Evolutionary conservation across 2,329 filamentous ascomycete genomes (phyloP).

Genomic region (Aspergillus bombycis): DNA sequence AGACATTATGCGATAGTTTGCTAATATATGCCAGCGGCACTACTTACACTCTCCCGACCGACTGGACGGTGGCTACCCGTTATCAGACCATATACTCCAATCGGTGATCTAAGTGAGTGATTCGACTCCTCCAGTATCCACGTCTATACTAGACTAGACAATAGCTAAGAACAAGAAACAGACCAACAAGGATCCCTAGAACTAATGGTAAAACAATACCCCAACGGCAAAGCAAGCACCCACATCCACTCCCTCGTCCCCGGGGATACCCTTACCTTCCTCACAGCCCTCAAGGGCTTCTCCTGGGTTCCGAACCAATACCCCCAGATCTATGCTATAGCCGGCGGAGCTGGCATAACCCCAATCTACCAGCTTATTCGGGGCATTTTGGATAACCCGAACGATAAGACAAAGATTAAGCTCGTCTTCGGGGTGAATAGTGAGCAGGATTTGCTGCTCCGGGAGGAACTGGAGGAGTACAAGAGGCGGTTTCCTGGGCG

Average conservation of each 20-base stretch:
- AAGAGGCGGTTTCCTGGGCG: slow-evolving; percentile 56
- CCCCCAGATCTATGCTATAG: slow-evolving; percentile 65
- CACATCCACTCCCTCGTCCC: slow-evolving; percentile 69
- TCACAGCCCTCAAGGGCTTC: slow-evolving; percentile 58
- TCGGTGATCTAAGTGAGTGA: slow-evolving; percentile 54
- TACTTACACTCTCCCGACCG: slow-evolving; percentile 65
- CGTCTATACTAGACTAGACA: not conserved
- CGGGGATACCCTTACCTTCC: slow-evolving; percentile 64
- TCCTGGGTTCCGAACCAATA: slow-evolving; percentile 54
- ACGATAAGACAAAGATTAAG: slow-evolving; percentile 65
- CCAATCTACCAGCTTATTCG: slow-evolving; percentile 68
- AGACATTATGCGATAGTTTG: not conserved
- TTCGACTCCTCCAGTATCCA: slow-evolving; percentile 7
- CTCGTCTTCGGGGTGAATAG: slow-evolving; percentile 69
- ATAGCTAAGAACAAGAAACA: slow-evolving; percentile 24
- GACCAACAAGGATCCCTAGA: slow-evolving; percentile 64
- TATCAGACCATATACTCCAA: slow-evolving; percentile 68
- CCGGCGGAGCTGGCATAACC: slow-evolving; percentile 73
- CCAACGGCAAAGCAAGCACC: slow-evolving; percentile 64
- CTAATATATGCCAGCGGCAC: slow-evolving; percentile 38
- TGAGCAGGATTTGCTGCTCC: slow-evolving; percentile 64
- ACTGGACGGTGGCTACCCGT: slow-evolving; percentile 61
- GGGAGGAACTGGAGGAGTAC: slow-evolving; percentile 58
- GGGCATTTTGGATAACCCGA: slow-evolving; percentile 63
- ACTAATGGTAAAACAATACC: slow-evolving; percentile 70